These are phyloP conservation scores for Cladobotryum mycophilum DNA, from an alignment of 2,329 filamentous ascomycete genomes.

Conservation along the genomic window DNA sequence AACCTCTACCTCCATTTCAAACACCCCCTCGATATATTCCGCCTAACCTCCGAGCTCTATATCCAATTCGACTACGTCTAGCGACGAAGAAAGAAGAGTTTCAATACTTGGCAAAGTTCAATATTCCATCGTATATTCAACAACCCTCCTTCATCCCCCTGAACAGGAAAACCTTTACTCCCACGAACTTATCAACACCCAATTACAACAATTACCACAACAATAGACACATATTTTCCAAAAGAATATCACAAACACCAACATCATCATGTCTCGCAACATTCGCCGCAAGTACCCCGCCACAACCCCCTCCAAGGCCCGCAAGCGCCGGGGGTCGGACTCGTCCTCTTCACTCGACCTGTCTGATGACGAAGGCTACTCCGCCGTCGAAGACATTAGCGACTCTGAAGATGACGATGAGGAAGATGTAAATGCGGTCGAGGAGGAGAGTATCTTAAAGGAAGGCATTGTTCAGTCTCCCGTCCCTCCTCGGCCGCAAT, in stretches of 20 bases:
- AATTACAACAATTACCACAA: background rate
- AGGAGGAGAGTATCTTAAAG: slow-evolving; percentile 66
- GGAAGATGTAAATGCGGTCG: slow-evolving; percentile 67
- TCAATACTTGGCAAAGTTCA: background rate
- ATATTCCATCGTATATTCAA: background rate
- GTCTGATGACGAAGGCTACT: slow-evolving; percentile 66
- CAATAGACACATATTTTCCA: slow-evolving; percentile 1
- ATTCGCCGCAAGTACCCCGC: slow-evolving; percentile 41
- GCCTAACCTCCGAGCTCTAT: background rate
- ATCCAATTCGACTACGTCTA: background rate
- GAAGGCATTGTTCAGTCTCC: slow-evolving; percentile 33
- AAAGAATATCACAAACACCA: slow-evolving; percentile 5
- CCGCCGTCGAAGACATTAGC: slow-evolving; percentile 70
- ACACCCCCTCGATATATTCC: background rate
- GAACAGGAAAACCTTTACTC: background rate
- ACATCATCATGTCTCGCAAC: slow-evolving; percentile 44
- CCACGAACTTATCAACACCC: background rate
- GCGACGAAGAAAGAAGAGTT: background rate
- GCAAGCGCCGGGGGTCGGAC: slow-evolving; percentile 44
- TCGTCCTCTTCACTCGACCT: slow-evolving; percentile 53
- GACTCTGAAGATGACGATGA: slow-evolving; percentile 75
- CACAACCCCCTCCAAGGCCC: slow-evolving; percentile 37
- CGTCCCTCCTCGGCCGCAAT: slow-evolving; percentile 48
- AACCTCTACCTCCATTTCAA: background rate
- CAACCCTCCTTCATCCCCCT: background rate